Conservation (phyloP, 108 stramenopile species). For the Nitzschia sp. region DNA sequence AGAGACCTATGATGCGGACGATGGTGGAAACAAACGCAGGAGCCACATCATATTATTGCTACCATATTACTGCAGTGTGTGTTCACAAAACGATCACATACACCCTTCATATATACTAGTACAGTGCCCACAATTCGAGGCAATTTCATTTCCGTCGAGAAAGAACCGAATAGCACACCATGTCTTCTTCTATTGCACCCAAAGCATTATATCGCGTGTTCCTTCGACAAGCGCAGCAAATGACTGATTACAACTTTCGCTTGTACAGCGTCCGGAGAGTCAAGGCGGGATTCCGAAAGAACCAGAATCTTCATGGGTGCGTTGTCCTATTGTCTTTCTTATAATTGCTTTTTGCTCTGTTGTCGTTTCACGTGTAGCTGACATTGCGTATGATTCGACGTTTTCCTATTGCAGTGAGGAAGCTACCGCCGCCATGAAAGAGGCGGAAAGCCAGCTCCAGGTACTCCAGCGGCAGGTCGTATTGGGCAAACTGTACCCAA, state of each 20-base stretch:
- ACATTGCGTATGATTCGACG: background rate
- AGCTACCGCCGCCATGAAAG: slow-evolving; percentile 51
- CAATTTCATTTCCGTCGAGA: too few species aligned
- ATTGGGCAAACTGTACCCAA: slow-evolving; percentile 72
- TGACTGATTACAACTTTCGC: slow-evolving; percentile 88
- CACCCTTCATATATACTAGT: too few species aligned
- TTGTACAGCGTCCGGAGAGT: slow-evolving; percentile 70
- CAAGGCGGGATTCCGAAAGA: slow-evolving; percentile 65
- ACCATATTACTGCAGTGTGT: too few species aligned
- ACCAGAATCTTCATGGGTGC: slow-evolving; percentile 68
- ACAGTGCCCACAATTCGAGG: too few species aligned
- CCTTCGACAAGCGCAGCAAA: slow-evolving; percentile 67
- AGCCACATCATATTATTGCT: too few species aligned
- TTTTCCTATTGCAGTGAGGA: slow-evolving; percentile 58
- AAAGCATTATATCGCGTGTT: slow-evolving; percentile 62
- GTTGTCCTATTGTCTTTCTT: slow-evolving; percentile 17
- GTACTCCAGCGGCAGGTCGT: slow-evolving; percentile 66
- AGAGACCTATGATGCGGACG: too few species aligned
- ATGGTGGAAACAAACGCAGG: too few species aligned
- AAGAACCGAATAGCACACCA: too few species aligned
- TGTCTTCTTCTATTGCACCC: background rate
- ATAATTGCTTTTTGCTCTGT: background rate
- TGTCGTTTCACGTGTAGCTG: background rate
- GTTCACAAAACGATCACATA: too few species aligned
- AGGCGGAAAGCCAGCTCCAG: slow-evolving; percentile 69